Evolutionary conservation across 140 eudicot species (phyloP), one percentile per base, ranked within the genome.

Genomic region (Senecio squalidus): DNA sequence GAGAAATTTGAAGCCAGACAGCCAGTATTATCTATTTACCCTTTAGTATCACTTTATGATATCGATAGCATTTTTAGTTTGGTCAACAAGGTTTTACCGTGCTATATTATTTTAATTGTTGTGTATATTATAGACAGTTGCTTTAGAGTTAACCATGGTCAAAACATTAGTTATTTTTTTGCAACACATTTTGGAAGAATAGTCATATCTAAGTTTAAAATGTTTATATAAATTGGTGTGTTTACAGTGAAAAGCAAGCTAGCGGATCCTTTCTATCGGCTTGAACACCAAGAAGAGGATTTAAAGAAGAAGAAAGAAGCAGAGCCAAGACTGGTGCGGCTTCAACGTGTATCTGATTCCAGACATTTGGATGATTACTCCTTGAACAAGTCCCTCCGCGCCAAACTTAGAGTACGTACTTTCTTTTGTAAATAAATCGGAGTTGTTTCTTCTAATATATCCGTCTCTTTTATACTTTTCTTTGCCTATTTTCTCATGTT

Each of bases 251-350:
- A 60, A 65, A 68, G 82, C 60, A 88, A 88, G 80, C 81, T 88
- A 49, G 67, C 49, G 10, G 95, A 88, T 67, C 95, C 96, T 6
- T 84, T 88, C 45, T 79, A 84, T 69, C 88, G 94, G 17, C 96
- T 88, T 39, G 94, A 88, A 74, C 96, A 88, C 61, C 88, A 84
- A 62, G 96, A 77, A 55, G 83, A 74, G 58, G 96, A 88, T 70
- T 45, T 88, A 44, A 78, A 76, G 64, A 88, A 88, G 76, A 88
- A 88, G 57, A 84, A 88, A 73, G 91, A 79, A 79, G 96, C 88
- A 3, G 94, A 88, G 40, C 96, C 96, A 0, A 74, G 71, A 39
- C 74, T 88, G 41, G 94, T 88, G 33, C 85, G 94, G 21, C 82
- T 88, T 55, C 91, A 88, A 62, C 66, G 80, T 21, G 74, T 76